These are phyloP conservation scores for Prunus davidiana DNA, from an alignment of 306 rosid genomes.

Conservation along the genomic window DNA sequence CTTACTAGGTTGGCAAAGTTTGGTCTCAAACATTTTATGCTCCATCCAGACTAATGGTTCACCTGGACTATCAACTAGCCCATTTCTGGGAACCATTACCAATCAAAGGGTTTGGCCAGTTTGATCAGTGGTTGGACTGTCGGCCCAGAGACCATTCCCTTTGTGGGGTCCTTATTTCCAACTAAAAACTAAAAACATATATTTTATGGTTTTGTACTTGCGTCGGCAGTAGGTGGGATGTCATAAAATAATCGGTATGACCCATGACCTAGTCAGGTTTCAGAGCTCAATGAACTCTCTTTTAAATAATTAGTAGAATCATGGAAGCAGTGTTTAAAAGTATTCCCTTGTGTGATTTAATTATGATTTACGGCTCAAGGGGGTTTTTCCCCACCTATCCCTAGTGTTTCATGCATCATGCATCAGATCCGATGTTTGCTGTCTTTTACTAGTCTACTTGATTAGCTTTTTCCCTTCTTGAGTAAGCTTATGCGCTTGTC, in stretches of 20 bases:
- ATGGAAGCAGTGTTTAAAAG: neutral
- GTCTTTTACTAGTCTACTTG: neutral
- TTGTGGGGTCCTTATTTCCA: neutral
- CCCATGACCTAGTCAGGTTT: neutral
- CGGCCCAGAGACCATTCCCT: neutral
- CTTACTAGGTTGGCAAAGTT: neutral
- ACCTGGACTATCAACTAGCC: slow-evolving; percentile 7
- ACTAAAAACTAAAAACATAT: neutral
- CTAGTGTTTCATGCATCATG: neutral
- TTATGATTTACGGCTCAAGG: neutral
- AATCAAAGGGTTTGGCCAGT: neutral
- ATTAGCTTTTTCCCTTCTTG: too few relatives aligned
- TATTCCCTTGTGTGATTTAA: neutral
- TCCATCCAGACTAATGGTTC: neutral
- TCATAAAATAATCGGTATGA: neutral
- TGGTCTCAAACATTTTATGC: neutral
- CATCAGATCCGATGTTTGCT: neutral
- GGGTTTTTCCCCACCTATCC: neutral
- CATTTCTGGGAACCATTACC: neutral
- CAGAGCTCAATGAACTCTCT: neutral
- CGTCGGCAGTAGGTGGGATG: neutral
- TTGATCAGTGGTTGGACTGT: neutral
- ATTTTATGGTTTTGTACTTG: neutral
- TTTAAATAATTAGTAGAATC: neutral
- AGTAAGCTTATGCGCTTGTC: neutral